These are phyloP conservation scores for Nothomitra cinnamomea DNA, from an alignment of 2,329 filamentous ascomycete genomes.

Conservation along the genomic window DNA sequence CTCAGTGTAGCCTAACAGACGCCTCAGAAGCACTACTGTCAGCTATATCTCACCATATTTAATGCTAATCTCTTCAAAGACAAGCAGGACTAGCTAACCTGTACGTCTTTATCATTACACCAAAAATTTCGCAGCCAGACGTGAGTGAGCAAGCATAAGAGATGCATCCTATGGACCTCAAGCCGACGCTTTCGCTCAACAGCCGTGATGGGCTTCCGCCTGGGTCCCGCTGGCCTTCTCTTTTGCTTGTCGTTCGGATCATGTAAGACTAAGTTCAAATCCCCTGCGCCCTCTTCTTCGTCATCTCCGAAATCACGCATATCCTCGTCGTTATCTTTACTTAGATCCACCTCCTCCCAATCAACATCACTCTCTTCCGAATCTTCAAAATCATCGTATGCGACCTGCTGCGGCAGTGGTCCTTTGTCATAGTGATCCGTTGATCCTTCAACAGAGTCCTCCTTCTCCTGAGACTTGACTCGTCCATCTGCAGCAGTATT, in stretches of 20 bases:
- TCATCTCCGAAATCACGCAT: neutral
- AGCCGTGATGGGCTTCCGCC: conserved; percentile 35
- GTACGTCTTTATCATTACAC: conserved; percentile 64
- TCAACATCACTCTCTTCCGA: conserved; percentile 7
- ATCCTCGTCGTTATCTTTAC: neutral
- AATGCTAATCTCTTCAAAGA: conserved; percentile 3
- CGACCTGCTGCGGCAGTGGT: neutral
- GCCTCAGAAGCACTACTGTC: conserved; percentile 14
- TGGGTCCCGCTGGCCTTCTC: conserved; percentile 10
- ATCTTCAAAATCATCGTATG: conserved; percentile 3
- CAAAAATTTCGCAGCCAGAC: conserved; percentile 64
- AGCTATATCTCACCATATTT: neutral
- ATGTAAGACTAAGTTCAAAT: conserved; percentile 2
- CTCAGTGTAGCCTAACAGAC: conserved; percentile 31
- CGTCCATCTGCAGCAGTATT: neutral
- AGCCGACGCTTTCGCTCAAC: conserved; percentile 45
- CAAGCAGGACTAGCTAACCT: conserved; percentile 25
- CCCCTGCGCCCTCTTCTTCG: neutral
- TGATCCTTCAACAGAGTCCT: neutral
- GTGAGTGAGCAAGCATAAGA: conserved; percentile 70
- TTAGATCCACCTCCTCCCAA: conserved; percentile 7
- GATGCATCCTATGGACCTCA: conserved; percentile 70
- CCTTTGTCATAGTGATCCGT: neutral
- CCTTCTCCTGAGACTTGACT: neutral
- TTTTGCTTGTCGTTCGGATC: neutral